phyloP scores from a whole-genome alignment of 805 yeast species.

The Sungouiozyma ichnusensis region DNA sequence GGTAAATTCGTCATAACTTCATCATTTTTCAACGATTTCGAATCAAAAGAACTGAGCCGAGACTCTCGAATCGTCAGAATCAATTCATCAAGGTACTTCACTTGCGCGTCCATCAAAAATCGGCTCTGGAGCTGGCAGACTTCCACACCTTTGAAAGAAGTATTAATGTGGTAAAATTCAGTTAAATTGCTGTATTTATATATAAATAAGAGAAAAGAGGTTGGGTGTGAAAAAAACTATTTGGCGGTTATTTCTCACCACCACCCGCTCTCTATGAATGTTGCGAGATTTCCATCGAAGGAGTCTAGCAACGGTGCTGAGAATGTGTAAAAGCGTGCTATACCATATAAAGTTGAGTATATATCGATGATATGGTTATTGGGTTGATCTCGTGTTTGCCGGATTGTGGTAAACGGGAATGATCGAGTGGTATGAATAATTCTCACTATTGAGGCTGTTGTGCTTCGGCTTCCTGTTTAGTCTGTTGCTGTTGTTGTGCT shows the following conservation, averaged over 20 bases:
- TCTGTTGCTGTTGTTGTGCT: conserved; percentile 19
- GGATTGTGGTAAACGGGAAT: neutral
- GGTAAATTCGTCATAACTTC: conserved; percentile 1
- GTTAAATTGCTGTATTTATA: neutral
- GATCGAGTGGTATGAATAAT: conserved; percentile 5
- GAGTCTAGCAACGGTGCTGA: neutral
- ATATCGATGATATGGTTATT: neutral
- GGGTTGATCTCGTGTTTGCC: neutral
- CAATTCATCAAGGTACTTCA: conserved; percentile 23
- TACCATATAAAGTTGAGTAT: neutral
- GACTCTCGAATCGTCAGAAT: conserved; percentile 19
- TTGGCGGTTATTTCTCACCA: neutral
- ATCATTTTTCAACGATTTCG: neutral
- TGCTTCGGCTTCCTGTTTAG: conserved; percentile 13
- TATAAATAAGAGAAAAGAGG: neutral
- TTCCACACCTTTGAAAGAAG: neutral
- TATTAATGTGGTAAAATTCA: neutral
- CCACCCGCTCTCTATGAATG: neutral
- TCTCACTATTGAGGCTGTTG: neutral
- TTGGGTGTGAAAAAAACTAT: neutral
- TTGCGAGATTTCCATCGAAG: neutral
- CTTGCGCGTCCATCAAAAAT: conserved; percentile 17
- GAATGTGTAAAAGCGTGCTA: neutral
- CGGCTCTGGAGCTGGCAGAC: neutral
- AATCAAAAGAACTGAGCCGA: neutral